Evolutionary conservation across 768 basidiomycete genomes (phyloP).

Genomic region (Phanerochaete sordida): DNA sequence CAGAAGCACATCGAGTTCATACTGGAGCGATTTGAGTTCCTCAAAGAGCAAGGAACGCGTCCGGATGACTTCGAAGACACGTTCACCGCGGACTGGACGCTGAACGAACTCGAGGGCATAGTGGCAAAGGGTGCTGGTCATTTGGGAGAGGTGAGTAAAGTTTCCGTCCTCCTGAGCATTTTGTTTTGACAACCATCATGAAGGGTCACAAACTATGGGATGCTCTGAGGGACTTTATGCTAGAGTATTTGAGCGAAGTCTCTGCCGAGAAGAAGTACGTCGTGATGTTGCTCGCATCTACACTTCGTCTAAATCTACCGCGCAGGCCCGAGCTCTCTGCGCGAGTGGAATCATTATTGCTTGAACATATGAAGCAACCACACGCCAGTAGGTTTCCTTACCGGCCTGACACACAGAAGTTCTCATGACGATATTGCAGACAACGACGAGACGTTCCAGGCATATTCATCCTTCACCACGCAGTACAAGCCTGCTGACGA

Average conservation of each 20-base stretch:
- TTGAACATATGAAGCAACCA: constrained; percentile 70
- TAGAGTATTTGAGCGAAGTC: constrained; percentile 54
- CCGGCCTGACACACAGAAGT: background rate
- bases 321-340: constrained; percentile 42
- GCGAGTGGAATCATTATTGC: constrained; percentile 52
- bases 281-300: too few species aligned
- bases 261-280: constrained; percentile 44
- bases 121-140: constrained; percentile 58
- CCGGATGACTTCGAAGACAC: constrained; percentile 52
- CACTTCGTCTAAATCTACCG: background rate
- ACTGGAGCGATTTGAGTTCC: constrained; percentile 34
- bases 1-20: constrained; percentile 66
- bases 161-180: background rate
- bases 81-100: constrained; percentile 63
- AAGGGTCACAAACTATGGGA: constrained; percentile 78
- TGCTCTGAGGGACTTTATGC: constrained; percentile 68
- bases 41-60: constrained; percentile 32
- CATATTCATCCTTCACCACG: constrained; percentile 89
- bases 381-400: constrained; percentile 56
- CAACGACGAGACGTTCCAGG: constrained; percentile 76
- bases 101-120: constrained; percentile 48
- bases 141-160: constrained; percentile 51
- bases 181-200: background rate
- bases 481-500: constrained; percentile 65
- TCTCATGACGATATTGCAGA: constrained; percentile 39